Base-by-base conservation (phyloP, 1,284 basidiomycete genomes). In the Cronartium quercuum region DNA sequence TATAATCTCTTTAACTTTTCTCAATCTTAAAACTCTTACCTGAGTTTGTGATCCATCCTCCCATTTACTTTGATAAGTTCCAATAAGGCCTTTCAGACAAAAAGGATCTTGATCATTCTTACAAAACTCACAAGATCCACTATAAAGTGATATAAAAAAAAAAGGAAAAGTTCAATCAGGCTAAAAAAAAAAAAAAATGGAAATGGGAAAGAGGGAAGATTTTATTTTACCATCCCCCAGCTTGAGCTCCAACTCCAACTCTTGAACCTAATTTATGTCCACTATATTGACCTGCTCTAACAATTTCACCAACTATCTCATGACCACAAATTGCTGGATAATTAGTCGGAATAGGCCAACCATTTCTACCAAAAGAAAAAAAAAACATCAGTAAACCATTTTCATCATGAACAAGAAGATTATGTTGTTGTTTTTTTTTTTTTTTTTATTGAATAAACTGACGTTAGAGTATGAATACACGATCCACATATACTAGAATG, bases 51-150 rank as follows among this genome's bases (percentile, higher is more conserved):
- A 58, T 5, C 70, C 70, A 41, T 66, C 70, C 9, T 21, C 13
- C 70, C 63, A 74, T 66, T 65, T 65, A 5, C 70, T 64, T 21
- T 74, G 70, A 24, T 74, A 74, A 42, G 70, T 74, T 1, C 62
- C 62, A 21, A 74, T 41, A 62, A 74, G 58, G 2, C 63, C 63
- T 24, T 74, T 60, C 7, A 24, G 15, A 24, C 70, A 74, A 47
- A 38, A 66, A 3, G 63, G 51, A 7, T 74, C 70, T 24, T 41
- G 24, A 34, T 57, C 70, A 15, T n/a, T 37, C n/a, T 66, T 60
- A 41, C 70, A 74, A 41, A 21, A 42, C 3, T 74, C 38, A 55
- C 70, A 74, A 0, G 62, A 41, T 12, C 70, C 70, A 47, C 70
- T 74, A 40, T 15, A 37, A n/a, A n/a, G n/a, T 35, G 21, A 38